A percentile compares a stretch with the other conserved stretches of the same genome.
These are phyloP conservation scores for Fusarium sp. DNA, from an alignment of 2,329 filamentous ascomycete genomes.

Conservation along the genomic window DNA sequence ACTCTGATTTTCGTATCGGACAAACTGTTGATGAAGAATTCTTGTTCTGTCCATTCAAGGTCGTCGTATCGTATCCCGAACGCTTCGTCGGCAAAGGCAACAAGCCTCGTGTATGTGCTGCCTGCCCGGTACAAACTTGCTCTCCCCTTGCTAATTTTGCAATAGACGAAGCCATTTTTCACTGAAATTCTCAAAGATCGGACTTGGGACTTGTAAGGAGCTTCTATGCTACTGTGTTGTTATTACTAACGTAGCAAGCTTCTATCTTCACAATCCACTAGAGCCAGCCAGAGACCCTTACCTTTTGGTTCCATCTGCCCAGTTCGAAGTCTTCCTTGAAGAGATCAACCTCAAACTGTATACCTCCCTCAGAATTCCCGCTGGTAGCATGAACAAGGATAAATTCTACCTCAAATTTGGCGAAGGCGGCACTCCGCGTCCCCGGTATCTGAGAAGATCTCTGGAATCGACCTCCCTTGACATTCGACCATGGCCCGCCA, in stretches of 20 bases:
- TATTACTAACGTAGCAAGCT: slow-evolving; percentile 58
- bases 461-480: slow-evolving; percentile 54
- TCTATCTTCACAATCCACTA: slow-evolving; percentile 71
- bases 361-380: slow-evolving; percentile 68
- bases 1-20: slow-evolving; percentile 39
- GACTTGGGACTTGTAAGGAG: slow-evolving; percentile 79
- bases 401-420: slow-evolving; percentile 73
- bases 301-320: slow-evolving; percentile 73
- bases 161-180: slow-evolving; percentile 64
- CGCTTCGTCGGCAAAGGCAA: slow-evolving; percentile 67
- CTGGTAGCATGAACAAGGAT: slow-evolving; percentile 55
- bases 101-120: slow-evolving; percentile 56
- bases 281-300: slow-evolving; percentile 62
- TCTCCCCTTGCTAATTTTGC: slow-evolving; percentile 18
- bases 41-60: slow-evolving; percentile 62
- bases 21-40: slow-evolving; percentile 42
- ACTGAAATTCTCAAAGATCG: slow-evolving; percentile 67
- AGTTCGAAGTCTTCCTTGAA: slow-evolving; percentile 73
- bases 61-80: slow-evolving; percentile 68
- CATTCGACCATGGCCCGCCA: slow-evolving; percentile 50
- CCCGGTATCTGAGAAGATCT: slow-evolving; percentile 73
- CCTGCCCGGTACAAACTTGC: not conserved
- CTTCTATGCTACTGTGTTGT: not conserved
- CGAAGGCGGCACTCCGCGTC: slow-evolving; percentile 68
- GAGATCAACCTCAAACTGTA: slow-evolving; percentile 71